Percentiles rank a stretch among this genome's conserved stretches.
These are phyloP conservation scores for Calonectria ilicicola DNA, from an alignment of 2,329 filamentous ascomycete genomes.

Conservation along the genomic window DNA sequence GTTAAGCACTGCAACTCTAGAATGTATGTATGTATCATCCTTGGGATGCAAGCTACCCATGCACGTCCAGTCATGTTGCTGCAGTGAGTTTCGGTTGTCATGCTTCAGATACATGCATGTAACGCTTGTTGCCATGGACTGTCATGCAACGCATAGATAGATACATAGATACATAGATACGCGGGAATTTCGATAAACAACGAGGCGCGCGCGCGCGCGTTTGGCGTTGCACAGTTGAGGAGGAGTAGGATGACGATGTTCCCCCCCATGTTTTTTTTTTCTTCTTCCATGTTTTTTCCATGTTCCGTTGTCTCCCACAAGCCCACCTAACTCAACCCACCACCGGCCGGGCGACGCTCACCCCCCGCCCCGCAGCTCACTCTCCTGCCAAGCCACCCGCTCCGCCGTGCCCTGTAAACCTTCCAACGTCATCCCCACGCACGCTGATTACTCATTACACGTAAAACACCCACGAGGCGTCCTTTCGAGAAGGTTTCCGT, in stretches of 20 bases:
- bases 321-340: background rate
- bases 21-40: background rate
- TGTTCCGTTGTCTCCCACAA: background rate
- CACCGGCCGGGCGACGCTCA: background rate
- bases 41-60: background rate
- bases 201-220: background rate
- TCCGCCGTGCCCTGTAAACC: background rate
- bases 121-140: background rate
- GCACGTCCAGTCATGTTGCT: conserved; percentile 5
- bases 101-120: conserved; percentile 8
- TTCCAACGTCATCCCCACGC: background rate
- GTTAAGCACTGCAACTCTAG: background rate
- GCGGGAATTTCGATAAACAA: background rate
- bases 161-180: background rate
- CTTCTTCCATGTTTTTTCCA: no score
- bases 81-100: conserved; percentile 10
- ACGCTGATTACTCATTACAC: background rate
- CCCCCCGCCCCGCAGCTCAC: background rate
- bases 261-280: no score
- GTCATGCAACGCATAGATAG: background rate
- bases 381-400: background rate
- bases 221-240: background rate
- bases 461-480: background rate
- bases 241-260: background rate
- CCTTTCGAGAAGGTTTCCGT: background rate